Conservation (phyloP, 148 eudicot genomes). For the Rhododendron kiyosumense region DNA sequence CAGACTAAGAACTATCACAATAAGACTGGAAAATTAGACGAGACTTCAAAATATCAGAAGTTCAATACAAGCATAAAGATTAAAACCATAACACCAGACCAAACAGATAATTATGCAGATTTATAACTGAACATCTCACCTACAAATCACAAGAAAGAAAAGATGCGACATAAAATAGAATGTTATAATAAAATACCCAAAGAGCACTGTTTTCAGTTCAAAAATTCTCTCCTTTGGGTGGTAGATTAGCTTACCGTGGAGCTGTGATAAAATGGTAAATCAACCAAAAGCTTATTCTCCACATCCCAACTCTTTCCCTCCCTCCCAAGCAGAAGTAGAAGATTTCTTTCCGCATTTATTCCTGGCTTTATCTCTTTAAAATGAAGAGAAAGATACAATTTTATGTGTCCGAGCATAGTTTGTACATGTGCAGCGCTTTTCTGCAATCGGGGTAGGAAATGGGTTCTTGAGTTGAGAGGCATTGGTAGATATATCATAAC, state of each 20-base stretch:
- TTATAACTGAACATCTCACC: background rate
- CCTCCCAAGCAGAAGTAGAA: background rate
- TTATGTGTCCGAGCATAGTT: background rate
- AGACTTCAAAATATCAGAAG: background rate
- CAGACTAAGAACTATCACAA: background rate
- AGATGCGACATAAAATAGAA: background rate
- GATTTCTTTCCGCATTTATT: constrained; percentile 25
- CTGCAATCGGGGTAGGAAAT: background rate
- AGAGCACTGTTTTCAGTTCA: background rate
- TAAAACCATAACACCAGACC: background rate
- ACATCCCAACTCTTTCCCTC: constrained; percentile 7
- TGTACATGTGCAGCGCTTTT: background rate
- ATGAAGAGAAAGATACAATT: constrained; percentile 24
- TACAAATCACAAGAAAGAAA: background rate
- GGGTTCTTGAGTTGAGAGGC: background rate
- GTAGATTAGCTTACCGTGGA: constrained; percentile 6
- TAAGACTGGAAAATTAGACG: background rate
- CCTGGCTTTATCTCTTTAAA: background rate
- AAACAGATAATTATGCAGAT: background rate
- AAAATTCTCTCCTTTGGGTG: background rate
- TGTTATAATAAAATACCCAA: background rate
- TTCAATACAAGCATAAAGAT: background rate
- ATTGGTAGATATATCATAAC: background rate
- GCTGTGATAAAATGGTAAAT: background rate
- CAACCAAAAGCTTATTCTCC: constrained; percentile 5